phyloP scores from a whole-genome alignment of 192 early-diverging fungal genomes.

The Backusella sp. region DNA sequence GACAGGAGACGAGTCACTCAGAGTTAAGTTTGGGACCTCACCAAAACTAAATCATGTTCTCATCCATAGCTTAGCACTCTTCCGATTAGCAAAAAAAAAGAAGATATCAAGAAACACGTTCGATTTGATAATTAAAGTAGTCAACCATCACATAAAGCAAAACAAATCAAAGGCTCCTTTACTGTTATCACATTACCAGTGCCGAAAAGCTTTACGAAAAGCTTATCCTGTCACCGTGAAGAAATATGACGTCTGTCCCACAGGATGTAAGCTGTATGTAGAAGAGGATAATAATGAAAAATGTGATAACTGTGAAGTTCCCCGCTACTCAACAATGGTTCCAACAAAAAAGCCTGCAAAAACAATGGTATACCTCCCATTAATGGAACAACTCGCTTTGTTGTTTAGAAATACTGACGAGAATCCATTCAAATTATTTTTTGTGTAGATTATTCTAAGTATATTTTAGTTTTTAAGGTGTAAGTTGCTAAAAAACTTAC shows the following conservation, averaged over 20 bases:
- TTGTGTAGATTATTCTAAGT: too few species aligned
- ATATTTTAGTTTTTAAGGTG: too few species aligned
- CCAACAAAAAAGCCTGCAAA: not conserved
- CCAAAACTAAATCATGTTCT: not conserved
- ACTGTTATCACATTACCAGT: not conserved
- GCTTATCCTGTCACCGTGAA: not conserved
- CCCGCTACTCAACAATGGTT: not conserved
- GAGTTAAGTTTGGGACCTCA: not conserved
- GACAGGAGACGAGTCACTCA: not conserved
- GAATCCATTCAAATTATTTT: too few species aligned
- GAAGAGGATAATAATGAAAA: not conserved
- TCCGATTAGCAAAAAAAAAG: not conserved
- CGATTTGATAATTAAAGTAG: not conserved
- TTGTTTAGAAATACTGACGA: not conserved
- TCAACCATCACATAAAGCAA: not conserved
- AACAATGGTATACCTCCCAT: not conserved
- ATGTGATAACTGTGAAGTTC: not conserved
- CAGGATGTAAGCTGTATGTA: not conserved
- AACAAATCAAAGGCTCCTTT: not conserved
- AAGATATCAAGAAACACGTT: not conserved
- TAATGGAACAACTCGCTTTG: not conserved
- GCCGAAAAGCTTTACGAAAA: not conserved
- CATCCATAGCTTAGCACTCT: not conserved
- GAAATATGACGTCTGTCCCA: not conserved
- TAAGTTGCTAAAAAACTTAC: too few species aligned